Evolutionary conservation across 805 yeast species (phyloP).

Genomic region (Metschnikowia dekortorum): DNA sequence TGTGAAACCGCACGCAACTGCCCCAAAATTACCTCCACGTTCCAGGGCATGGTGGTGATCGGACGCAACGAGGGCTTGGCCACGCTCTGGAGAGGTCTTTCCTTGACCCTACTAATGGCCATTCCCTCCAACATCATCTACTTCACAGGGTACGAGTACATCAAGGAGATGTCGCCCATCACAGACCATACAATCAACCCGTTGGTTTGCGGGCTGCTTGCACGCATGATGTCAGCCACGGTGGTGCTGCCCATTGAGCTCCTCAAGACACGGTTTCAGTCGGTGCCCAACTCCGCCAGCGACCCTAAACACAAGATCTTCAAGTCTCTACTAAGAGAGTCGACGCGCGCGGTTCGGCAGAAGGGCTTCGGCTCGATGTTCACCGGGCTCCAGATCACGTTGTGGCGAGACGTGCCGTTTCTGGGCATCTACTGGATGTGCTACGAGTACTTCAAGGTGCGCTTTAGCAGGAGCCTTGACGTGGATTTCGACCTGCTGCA

Average conservation of each 20-base stretch:
- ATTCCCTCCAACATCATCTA: conserved; percentile 91
- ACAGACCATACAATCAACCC: conserved; percentile 60
- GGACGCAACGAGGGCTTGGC: conserved; percentile 65
- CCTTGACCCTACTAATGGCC: conserved; percentile 80
- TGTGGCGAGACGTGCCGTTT: conserved; percentile 97
- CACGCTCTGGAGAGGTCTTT: conserved; percentile 86
- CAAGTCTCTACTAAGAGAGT: conserved; percentile 49
- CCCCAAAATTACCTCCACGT: conserved; percentile 59
- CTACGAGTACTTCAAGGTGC: conserved; percentile 51
- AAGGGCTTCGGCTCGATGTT: conserved; percentile 67
- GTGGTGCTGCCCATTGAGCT: conserved; percentile 84
- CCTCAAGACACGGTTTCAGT: conserved; percentile 82
- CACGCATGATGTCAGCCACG: conserved; percentile 80
- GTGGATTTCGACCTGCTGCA: conserved; percentile 20
- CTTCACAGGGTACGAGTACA: conserved; percentile 87
- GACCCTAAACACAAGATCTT: conserved; percentile 27
- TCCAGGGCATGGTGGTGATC: conserved; percentile 67
- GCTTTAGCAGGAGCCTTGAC: conserved; percentile 19
- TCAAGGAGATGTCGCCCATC: conserved; percentile 64
- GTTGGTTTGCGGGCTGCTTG: conserved; percentile 76
- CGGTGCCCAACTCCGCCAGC: conserved; percentile 53
- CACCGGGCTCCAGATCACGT: conserved; percentile 79
- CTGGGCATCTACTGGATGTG: conserved; percentile 92
- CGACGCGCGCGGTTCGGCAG: conserved; percentile 43
- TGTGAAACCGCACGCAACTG: conserved; percentile 39